A percentile compares a stretch with the other conserved stretches of the same genome.
These are phyloP conservation scores for Geosmithia morbida DNA, from an alignment of 2,329 filamentous ascomycete genomes.

Conservation along the genomic window DNA sequence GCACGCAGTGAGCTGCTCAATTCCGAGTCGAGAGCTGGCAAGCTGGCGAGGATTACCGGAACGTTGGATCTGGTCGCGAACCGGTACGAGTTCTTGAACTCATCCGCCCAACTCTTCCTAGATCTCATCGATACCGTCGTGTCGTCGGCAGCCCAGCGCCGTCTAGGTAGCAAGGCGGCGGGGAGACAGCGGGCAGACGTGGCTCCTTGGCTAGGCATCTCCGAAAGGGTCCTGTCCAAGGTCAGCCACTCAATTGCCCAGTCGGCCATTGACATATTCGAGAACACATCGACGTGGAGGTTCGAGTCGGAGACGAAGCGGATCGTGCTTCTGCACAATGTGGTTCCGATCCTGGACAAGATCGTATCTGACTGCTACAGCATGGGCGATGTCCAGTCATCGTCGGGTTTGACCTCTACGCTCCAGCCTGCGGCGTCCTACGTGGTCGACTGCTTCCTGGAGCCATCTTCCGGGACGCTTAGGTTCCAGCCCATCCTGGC, in stretches of 20 bases:
- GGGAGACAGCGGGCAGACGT: conserved; percentile 28
- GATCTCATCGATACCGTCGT: conserved; percentile 64
- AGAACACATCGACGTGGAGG: conserved; percentile 76
- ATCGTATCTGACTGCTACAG: conserved; percentile 62
- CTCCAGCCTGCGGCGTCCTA: conserved; percentile 63
- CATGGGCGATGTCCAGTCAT: conserved; percentile 44
- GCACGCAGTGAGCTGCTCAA: conserved; percentile 68
- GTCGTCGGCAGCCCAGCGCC: conserved; percentile 52
- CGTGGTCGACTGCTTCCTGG: conserved; percentile 63
- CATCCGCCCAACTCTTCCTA: conserved; percentile 60
- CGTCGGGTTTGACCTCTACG: conserved; percentile 36
- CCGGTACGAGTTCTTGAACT: conserved; percentile 63
- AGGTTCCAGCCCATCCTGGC: conserved; percentile 65
- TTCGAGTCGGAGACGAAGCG: conserved; percentile 57
- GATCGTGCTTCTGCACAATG: conserved; percentile 49
- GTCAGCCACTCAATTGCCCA: conserved; percentile 61
- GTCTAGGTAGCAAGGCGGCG: conserved; percentile 34
- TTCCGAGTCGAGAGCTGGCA: conserved; percentile 59
- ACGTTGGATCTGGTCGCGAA: conserved; percentile 65
- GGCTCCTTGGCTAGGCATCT: conserved; percentile 54
- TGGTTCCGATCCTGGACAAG: conserved; percentile 57
- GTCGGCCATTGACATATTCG: conserved; percentile 68
- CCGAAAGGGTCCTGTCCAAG: conserved; percentile 61
- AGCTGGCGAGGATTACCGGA: conserved; percentile 66
- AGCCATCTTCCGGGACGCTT: conserved; percentile 52